Evolutionary conservation across 2,329 filamentous ascomycete genomes (phyloP).

Genomic region (Microdochium nivale): DNA sequence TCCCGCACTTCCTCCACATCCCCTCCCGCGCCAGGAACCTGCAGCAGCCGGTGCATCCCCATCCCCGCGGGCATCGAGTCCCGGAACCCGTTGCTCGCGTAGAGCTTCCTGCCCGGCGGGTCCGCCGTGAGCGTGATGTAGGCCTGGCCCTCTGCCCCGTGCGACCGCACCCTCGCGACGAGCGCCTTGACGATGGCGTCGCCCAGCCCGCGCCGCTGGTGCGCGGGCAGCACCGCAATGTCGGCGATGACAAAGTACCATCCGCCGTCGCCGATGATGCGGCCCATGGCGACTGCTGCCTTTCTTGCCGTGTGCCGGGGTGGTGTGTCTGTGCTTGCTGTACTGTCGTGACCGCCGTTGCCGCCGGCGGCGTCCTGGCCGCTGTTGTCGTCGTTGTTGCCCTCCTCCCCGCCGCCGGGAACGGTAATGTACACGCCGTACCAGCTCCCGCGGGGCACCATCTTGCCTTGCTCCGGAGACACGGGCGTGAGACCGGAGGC

Average conservation of each 20-base stretch:
- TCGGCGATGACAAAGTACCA: slow-evolving; percentile 43
- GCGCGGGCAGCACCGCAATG: slow-evolving; percentile 38
- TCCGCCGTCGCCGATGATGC: slow-evolving; percentile 40
- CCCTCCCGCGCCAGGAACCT: neutral
- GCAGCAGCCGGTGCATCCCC: slow-evolving; percentile 21
- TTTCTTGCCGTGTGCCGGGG: neutral
- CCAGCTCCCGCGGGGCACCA: slow-evolving; percentile 28
- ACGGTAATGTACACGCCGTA: slow-evolving; percentile 30
- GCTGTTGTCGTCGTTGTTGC: neutral
- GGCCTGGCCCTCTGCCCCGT: slow-evolving; percentile 26
- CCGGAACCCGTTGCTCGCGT: slow-evolving; percentile 36
- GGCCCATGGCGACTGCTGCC: slow-evolving; percentile 39
- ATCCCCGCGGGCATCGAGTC: slow-evolving; percentile 22
- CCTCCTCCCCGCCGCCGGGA: too few species aligned
- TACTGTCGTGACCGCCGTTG: too few species aligned
- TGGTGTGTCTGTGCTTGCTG: neutral
- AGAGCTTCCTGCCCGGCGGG: slow-evolving; percentile 31
- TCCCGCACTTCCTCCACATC: neutral
- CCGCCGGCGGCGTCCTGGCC: too few species aligned
- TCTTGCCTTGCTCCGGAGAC: slow-evolving; percentile 25
- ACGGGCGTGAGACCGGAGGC: slow-evolving; percentile 25
- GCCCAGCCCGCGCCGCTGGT: slow-evolving; percentile 38
- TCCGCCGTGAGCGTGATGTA: slow-evolving; percentile 39
- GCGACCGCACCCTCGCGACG: slow-evolving; percentile 27
- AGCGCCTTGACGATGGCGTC: slow-evolving; percentile 33